These are phyloP conservation scores for Sporothrix euskadiensis DNA, from an alignment of 2,329 filamentous ascomycete genomes.

Conservation along the genomic window DNA sequence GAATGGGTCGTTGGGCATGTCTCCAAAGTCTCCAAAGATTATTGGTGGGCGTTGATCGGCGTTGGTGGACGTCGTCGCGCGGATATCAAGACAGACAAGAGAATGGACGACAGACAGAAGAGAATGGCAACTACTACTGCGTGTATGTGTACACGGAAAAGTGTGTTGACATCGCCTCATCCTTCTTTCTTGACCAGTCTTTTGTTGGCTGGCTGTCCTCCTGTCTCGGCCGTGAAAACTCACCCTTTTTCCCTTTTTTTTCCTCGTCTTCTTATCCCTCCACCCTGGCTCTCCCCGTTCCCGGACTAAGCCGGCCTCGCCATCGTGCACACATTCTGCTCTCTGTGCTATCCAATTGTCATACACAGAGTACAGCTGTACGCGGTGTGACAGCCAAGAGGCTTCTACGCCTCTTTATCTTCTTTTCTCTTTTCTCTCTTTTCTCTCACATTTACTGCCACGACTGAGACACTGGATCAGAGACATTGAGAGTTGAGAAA, in stretches of 20 bases:
- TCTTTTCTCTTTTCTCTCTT: too few species aligned
- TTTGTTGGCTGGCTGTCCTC: too few species aligned
- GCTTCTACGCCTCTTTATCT: neutral
- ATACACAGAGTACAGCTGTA: neutral
- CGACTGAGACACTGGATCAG: slow-evolving; percentile 6
- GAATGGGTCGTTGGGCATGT: neutral
- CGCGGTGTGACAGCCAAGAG: neutral
- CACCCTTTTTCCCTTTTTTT: neutral
- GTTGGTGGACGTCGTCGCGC: neutral
- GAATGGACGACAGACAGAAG: neutral
- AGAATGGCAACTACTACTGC: neutral
- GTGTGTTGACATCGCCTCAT: neutral
- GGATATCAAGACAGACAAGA: neutral
- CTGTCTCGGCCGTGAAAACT: neutral
- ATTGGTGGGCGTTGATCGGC: neutral
- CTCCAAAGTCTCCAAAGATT: neutral
- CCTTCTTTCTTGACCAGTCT: neutral
- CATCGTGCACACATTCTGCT: neutral
- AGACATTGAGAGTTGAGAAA: neutral
- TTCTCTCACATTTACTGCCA: neutral
- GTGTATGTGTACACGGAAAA: neutral
- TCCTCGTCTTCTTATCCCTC: too few species aligned
- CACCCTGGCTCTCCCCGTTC: neutral
- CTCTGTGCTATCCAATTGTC: neutral
- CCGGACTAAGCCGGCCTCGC: neutral